Percentiles rank a stretch among this genome's conserved stretches.
Evolutionary conservation across 306 rosid species (phyloP).

Genomic region (Acacia melanoxylon): DNA sequence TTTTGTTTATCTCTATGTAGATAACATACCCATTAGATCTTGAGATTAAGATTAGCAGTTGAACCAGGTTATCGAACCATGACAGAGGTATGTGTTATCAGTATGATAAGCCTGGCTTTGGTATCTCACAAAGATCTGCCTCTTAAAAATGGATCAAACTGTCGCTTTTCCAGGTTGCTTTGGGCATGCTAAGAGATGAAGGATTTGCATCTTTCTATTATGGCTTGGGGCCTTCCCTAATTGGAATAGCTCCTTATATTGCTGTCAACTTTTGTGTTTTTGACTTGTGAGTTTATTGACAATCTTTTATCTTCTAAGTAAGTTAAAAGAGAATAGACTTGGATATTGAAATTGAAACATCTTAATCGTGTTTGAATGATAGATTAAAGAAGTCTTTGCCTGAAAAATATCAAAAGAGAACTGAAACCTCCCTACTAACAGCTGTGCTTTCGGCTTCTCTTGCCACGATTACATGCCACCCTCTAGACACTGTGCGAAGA

Average conservation of each 20-base stretch:
- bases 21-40: conserved; percentile 84
- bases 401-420: conserved; percentile 68
- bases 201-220: conserved; percentile 81
- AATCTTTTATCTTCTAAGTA: conserved; percentile 19
- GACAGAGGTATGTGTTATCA: conserved; percentile 47
- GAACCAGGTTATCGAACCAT: conserved; percentile 90
- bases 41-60: conserved; percentile 88
- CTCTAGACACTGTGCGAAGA: conserved; percentile 85
- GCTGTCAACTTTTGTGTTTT: conserved; percentile 89
- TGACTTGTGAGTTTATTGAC: conserved; percentile 70
- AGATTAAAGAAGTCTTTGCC: conserved; percentile 91
- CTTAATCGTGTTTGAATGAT: conserved; percentile 35
- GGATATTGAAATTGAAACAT: conserved; percentile 27
- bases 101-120: conserved; percentile 43
- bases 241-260: conserved; percentile 89
- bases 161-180: conserved; percentile 68
- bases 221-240: conserved; percentile 90
- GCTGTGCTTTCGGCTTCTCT: conserved; percentile 76
- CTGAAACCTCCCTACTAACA: conserved; percentile 73
- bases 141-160: conserved; percentile 24
- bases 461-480: conserved; percentile 87
- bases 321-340: conserved; percentile 21
- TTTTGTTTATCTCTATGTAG: conserved; percentile 44
- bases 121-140: conserved; percentile 18
- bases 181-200: conserved; percentile 82